A percentile compares a stretch with the other conserved stretches of the same genome.
Evolutionary conservation across 179 eudicot species (phyloP).

Genomic region (Beta lomatogona): DNA sequence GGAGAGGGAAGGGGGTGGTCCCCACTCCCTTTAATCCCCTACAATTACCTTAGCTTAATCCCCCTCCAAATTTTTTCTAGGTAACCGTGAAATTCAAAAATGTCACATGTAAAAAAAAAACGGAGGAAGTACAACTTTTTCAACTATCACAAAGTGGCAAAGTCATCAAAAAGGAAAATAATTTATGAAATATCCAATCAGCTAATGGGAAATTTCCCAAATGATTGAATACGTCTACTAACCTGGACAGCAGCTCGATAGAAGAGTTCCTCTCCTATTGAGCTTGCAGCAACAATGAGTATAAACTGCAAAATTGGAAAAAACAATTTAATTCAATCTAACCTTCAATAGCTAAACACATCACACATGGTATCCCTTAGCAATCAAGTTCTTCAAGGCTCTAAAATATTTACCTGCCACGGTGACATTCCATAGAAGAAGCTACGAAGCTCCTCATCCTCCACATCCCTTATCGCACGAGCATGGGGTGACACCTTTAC

Average conservation of each 20-base stretch:
- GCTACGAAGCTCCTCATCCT: slow-evolving; percentile 93
- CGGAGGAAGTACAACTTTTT: too few relatives aligned
- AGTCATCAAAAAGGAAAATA: background rate
- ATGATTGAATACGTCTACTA: background rate
- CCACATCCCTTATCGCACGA: slow-evolving; percentile 98
- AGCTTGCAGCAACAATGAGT: slow-evolving; percentile 93
- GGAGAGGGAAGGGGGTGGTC: too few relatives aligned
- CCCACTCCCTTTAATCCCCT: too few relatives aligned
- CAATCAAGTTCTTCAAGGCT: slow-evolving; percentile 4
- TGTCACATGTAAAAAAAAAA: too few relatives aligned
- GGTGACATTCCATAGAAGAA: slow-evolving; percentile 98
- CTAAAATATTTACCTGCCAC: slow-evolving; percentile 75
- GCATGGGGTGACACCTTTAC: slow-evolving; percentile 97
- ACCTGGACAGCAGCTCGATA: slow-evolving; percentile 99
- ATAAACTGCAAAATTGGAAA: slow-evolving; percentile 57
- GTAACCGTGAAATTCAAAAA: too few relatives aligned
- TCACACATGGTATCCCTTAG: background rate
- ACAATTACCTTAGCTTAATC: too few relatives aligned
- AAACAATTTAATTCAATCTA: background rate
- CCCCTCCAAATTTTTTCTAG: too few relatives aligned
- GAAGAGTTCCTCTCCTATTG: slow-evolving; percentile 98
- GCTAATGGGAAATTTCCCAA: background rate
- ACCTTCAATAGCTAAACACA: background rate
- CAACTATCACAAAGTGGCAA: background rate
- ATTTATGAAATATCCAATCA: background rate